Conservation (phyloP, 2,329 filamentous ascomycete species). For the Xylariaceae sp. region DNA sequence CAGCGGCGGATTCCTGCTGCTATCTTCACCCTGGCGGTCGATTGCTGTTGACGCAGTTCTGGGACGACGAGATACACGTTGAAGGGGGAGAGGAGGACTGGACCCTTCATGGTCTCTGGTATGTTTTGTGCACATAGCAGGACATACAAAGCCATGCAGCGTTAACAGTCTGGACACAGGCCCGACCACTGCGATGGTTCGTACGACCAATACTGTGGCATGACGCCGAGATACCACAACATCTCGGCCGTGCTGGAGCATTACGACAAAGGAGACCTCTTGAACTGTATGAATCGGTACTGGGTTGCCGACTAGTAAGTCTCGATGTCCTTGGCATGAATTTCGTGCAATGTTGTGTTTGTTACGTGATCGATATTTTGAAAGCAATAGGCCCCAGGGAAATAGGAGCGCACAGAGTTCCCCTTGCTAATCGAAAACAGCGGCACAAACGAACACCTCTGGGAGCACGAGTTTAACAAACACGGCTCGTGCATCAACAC, state of each 20-base stretch:
- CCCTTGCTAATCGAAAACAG: constrained; percentile 20
- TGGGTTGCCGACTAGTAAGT: constrained; percentile 39
- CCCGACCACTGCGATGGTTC: constrained; percentile 42
- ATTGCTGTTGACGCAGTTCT: constrained; percentile 41
- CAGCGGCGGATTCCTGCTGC: constrained; percentile 38
- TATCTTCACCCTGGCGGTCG: constrained; percentile 40
- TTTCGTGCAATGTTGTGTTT: background rate
- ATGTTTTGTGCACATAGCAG: constrained; percentile 7
- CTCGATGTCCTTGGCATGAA: background rate
- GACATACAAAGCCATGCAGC: background rate
- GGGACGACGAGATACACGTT: constrained; percentile 38
- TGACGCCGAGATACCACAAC: constrained; percentile 39
- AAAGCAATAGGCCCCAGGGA: background rate
- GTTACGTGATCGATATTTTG: background rate
- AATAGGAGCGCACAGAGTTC: background rate
- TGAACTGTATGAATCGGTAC: constrained; percentile 40
- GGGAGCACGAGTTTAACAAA: constrained; percentile 68
- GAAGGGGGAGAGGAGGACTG: constrained; percentile 40
- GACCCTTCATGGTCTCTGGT: constrained; percentile 44
- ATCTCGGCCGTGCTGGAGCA: constrained; percentile 39
- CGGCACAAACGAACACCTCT: constrained; percentile 45
- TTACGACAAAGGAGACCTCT: constrained; percentile 36
- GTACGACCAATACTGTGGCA: constrained; percentile 40
- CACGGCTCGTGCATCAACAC: constrained; percentile 70
- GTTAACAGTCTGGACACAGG: constrained; percentile 26